Base-by-base conservation (phyloP, 495 filamentous ascomycete genomes). In the Evernia prunastri region DNA sequence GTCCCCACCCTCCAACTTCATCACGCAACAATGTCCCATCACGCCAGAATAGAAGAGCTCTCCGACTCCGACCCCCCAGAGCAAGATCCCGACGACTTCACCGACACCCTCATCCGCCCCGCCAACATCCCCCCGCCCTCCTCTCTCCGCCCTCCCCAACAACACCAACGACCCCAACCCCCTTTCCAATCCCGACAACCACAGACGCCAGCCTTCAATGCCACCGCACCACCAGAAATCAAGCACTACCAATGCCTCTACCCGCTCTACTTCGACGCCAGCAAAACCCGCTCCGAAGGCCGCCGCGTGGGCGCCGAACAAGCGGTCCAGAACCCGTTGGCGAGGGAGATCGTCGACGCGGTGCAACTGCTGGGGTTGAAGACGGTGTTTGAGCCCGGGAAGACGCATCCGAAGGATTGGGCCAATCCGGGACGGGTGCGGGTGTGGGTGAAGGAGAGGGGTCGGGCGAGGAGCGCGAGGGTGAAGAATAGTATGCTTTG, bases 401-500 rank as follows among this genome's bases (percentile, higher is more conserved):
- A 96, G 77, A 79, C 86, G 54, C 94, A 98, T 77, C 94, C 94
- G 0, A 92, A 92, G 76, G 94, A 98, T 76, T 98, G 94, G 94
- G 88, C 87, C 40, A 98, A 98, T 77, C 94, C 94, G 17, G 94
- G 94, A 0, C 81, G 94, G 35, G 91, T 98, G 67, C 82, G 89
- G 58, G 84, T 96, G 27, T 75, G 84, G 69, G 75, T 97, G 20
- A 90, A 89, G 73, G 77, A 83, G 60, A 76, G 80, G 59, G 67
- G 75, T 59, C 70, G 67, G 49, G 81, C 84, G 47, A 64, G 79
- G 58, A 82, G 79, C 67, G 65, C 75, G 23, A 75, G 74, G 23
- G 79, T 96, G 43, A 89, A 89, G 75, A 96, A 94, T 72, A 97
- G 86, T 88, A 76, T 35, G 84, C 23, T 15, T 8, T 3, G 4